phyloP scores from a whole-genome alignment of 441 rosid genomes.

The Aquilaria agallochum region DNA sequence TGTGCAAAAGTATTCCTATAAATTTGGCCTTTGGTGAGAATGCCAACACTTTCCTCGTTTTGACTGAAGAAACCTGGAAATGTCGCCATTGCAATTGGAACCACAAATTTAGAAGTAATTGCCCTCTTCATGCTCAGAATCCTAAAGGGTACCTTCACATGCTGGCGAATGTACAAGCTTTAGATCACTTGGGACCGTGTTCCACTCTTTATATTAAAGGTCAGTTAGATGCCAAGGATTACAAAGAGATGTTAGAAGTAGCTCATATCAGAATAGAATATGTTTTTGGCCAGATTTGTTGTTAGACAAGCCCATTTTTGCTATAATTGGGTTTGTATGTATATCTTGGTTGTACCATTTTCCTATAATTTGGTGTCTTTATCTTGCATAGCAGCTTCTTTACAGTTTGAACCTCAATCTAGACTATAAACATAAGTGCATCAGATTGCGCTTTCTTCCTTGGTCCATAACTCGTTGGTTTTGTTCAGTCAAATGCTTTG shows the following conservation, averaged over 20 bases:
- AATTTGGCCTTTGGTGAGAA: conserved; percentile 12
- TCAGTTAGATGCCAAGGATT: conserved; percentile 31
- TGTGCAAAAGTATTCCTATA: not conserved
- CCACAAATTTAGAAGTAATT: conserved; percentile 26
- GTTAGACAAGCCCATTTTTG: too few relatives aligned
- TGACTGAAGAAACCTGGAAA: conserved; percentile 64
- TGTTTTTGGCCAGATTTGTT: not conserved
- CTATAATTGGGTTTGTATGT: too few relatives aligned
- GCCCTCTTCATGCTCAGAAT: conserved; percentile 19
- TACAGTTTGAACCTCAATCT: not conserved
- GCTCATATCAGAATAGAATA: conserved; percentile 2
- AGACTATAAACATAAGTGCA: not conserved
- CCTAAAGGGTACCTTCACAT: conserved; percentile 21
- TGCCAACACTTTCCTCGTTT: conserved; percentile 26
- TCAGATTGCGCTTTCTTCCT: not conserved
- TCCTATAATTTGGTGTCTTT: too few relatives aligned
- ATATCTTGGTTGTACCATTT: too few relatives aligned
- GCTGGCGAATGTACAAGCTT: conserved; percentile 17
- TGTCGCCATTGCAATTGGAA: conserved; percentile 72
- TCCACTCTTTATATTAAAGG: conserved; percentile 45
- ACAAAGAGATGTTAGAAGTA: conserved; percentile 3
- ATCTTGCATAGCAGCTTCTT: not conserved
- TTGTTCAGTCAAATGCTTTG: not conserved
- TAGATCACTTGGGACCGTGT: conserved; percentile 23
- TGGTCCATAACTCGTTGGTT: not conserved